Evolutionary conservation across 2,329 filamentous ascomycete species (phyloP).

Genomic region (Tolypocladium capitatum): DNA sequence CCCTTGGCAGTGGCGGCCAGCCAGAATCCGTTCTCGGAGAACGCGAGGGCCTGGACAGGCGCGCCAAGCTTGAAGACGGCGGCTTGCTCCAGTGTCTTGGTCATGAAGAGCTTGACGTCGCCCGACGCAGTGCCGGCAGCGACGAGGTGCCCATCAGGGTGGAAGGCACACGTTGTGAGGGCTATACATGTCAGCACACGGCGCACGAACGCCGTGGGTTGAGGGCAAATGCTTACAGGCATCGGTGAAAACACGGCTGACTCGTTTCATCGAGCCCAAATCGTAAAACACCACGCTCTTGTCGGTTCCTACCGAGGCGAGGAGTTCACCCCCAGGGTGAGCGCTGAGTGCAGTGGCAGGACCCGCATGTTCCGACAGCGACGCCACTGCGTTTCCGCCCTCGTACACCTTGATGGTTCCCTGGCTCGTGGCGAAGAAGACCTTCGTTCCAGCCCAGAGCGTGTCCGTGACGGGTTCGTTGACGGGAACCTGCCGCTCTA

Average conservation of each 20-base stretch:
- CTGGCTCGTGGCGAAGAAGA: conserved; percentile 60
- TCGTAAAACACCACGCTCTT: conserved; percentile 93
- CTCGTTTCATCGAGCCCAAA: conserved; percentile 48
- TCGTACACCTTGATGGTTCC: conserved; percentile 74
- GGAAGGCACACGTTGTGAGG: conserved; percentile 69
- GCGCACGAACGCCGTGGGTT: not conserved
- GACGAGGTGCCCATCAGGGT: conserved; percentile 91
- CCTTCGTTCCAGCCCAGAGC: conserved; percentile 52
- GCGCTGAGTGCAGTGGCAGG: conserved; percentile 63
- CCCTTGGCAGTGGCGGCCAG: conserved; percentile 71
- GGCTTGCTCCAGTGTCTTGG: conserved; percentile 63
- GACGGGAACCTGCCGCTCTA: conserved; percentile 54
- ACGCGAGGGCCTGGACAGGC: conserved; percentile 62
- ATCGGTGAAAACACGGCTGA: conserved; percentile 69
- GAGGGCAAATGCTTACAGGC: conserved; percentile 46
- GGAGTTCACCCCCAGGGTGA: conserved; percentile 69
- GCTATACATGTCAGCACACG: conserved; percentile 29
- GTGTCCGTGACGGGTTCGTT: conserved; percentile 54
- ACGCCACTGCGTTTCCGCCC: conserved; percentile 52
- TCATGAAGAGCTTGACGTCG: conserved; percentile 79
- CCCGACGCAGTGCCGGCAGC: conserved; percentile 70
- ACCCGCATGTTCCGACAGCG: conserved; percentile 72
- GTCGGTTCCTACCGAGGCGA: conserved; percentile 80
- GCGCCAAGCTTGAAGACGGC: conserved; percentile 59
- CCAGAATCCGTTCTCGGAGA: conserved; percentile 97